These are phyloP conservation scores for Fusarium sp. DNA, from an alignment of 2,329 filamentous ascomycete species.

Conservation along the genomic window DNA sequence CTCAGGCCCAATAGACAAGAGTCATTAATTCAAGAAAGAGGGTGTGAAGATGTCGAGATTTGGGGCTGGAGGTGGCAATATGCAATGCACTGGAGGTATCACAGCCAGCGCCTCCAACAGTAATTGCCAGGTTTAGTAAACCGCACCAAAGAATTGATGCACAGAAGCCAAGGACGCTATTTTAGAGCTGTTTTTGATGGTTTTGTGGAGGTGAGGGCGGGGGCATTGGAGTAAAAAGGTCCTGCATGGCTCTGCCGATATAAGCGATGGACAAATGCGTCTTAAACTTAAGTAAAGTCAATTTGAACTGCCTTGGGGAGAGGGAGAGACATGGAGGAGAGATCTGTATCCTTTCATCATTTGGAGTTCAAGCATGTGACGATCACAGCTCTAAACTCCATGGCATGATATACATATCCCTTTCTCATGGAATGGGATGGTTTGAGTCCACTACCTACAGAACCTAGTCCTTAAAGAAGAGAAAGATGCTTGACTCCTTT, in stretches of 20 bases:
- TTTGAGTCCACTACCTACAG: neutral
- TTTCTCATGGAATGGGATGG: neutral
- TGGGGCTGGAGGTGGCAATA: slow-evolving; percentile 31
- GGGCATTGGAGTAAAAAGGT: slow-evolving; percentile 4
- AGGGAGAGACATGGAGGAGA: neutral
- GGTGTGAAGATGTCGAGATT: slow-evolving; percentile 29
- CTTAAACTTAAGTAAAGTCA: neutral
- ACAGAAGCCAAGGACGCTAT: slow-evolving; percentile 13
- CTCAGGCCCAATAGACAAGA: slow-evolving; percentile 8
- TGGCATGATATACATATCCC: neutral
- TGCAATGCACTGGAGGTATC: neutral
- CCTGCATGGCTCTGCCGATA: neutral
- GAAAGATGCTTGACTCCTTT: neutral
- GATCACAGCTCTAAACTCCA: neutral
- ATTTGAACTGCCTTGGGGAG: neutral
- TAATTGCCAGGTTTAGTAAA: slow-evolving; percentile 5
- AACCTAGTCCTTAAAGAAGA: neutral
- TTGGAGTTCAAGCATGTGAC: neutral
- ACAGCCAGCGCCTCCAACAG: neutral
- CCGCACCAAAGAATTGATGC: slow-evolving; percentile 2
- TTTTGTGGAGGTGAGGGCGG: slow-evolving; percentile 16
- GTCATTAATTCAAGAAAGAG: slow-evolving; percentile 19
- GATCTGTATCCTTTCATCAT: neutral
- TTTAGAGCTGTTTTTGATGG: slow-evolving; percentile 7
- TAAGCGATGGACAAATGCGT: slow-evolving; percentile 7